phyloP scores from a whole-genome alignment of 2,329 filamentous ascomycete genomes.

The Beauveria australis region DNA sequence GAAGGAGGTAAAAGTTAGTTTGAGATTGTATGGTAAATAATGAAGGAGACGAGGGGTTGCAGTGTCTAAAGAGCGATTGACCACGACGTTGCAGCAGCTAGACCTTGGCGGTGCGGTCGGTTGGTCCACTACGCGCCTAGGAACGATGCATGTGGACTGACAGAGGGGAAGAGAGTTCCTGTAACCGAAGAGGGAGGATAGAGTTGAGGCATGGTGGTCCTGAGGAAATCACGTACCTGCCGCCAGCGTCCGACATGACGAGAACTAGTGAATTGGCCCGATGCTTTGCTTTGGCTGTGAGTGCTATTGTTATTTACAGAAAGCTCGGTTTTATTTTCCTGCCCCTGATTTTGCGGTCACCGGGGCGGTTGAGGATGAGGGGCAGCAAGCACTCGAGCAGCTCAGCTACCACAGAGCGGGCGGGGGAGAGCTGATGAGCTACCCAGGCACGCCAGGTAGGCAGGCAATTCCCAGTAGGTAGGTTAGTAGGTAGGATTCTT shows the following conservation, averaged over 20 bases:
- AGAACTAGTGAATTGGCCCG: not conserved
- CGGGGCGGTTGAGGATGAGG: not conserved
- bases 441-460: too few relatives aligned
- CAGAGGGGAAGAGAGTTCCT: not conserved
- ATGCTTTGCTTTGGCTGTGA: not conserved
- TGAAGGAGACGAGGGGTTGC: not conserved
- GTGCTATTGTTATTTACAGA: not conserved
- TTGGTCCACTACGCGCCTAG: slow-evolving; percentile 6
- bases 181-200: not conserved
- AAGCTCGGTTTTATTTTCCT: not conserved
- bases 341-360: not conserved
- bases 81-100: not conserved
- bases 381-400: not conserved
- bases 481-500: too few relatives aligned
- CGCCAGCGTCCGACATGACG: slow-evolving; percentile 24
- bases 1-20: slow-evolving; percentile 2
- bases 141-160: slow-evolving; percentile 4
- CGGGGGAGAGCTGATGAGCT: not conserved
- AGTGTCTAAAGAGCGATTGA: not conserved
- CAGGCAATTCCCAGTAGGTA: too few relatives aligned
- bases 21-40: not conserved
- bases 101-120: not conserved
- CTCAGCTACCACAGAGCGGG: not conserved
- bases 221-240: slow-evolving; percentile 18
- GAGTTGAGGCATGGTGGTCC: not conserved